phyloP scores from a whole-genome alignment of 768 basidiomycete genomes.

The Tulasnella sp. region DNA sequence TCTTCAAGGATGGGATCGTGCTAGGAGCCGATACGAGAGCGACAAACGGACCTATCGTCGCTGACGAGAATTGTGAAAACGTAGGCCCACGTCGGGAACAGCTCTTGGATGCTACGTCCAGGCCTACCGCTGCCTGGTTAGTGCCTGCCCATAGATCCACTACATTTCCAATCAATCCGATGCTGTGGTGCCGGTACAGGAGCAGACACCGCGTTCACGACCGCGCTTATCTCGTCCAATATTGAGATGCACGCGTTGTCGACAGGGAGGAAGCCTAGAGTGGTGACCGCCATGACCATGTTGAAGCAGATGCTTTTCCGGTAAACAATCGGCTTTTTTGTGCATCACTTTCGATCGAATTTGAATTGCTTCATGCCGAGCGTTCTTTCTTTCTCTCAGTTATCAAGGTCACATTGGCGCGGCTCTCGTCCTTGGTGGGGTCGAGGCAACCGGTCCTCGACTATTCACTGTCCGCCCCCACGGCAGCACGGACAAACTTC shows the following conservation, averaged over 20 bases:
- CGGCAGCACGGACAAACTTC: slow-evolving; percentile 96
- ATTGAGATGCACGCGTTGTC: slow-evolving; percentile 84
- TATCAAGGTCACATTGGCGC: slow-evolving; percentile 94
- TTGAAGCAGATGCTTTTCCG: slow-evolving; percentile 90
- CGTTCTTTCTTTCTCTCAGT: slow-evolving; percentile 41
- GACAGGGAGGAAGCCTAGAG: slow-evolving; percentile 83
- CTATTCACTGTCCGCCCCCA: slow-evolving; percentile 95
- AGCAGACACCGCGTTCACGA: slow-evolving; percentile 95
- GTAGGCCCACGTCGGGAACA: slow-evolving; percentile 35
- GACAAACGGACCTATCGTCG: slow-evolving; percentile 88
- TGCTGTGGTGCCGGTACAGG: slow-evolving; percentile 99
- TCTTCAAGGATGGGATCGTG: slow-evolving; percentile 87
- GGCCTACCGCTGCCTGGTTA: not conserved
- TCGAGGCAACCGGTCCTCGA: slow-evolving; percentile 89
- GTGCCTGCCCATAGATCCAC: slow-evolving; percentile 61
- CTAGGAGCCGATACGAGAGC: slow-evolving; percentile 96
- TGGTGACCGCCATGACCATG: slow-evolving; percentile 99
- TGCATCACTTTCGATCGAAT: not conserved
- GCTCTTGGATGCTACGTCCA: not conserved
- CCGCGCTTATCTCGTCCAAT: slow-evolving; percentile 91
- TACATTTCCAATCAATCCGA: slow-evolving; percentile 90
- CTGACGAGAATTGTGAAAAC: slow-evolving; percentile 99
- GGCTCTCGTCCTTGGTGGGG: slow-evolving; percentile 91
- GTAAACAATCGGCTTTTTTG: slow-evolving; percentile 38
- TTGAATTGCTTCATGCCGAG: not conserved